Conservation (phyloP, 495 filamentous ascomycete species). For the Tricharina praecox region DNA sequence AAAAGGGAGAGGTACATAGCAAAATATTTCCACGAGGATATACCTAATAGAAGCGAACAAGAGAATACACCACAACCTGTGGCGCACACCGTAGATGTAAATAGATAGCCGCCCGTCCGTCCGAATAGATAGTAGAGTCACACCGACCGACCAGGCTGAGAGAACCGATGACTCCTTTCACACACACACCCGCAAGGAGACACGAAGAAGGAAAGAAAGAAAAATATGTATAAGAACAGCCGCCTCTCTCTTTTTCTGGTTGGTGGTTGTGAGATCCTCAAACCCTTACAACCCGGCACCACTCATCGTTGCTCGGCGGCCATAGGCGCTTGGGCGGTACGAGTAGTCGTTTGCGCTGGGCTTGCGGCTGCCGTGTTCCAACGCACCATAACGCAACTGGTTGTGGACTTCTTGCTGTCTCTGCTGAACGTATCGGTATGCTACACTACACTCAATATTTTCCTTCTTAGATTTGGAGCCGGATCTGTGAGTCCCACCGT, state of each 20-base stretch:
- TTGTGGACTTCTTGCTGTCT: constrained; percentile 24
- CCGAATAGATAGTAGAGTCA: too few species aligned
- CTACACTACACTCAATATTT: constrained; percentile 23
- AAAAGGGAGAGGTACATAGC: constrained; percentile 11
- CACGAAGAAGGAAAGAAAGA: neutral
- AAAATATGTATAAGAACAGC: constrained; percentile 7
- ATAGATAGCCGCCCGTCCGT: neutral
- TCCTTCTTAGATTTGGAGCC: constrained; percentile 16
- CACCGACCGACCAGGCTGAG: too few species aligned
- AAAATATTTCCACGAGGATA: neutral
- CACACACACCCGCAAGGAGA: neutral
- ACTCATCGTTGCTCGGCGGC: constrained; percentile 6
- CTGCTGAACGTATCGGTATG: constrained; percentile 23
- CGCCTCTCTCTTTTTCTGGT: neutral
- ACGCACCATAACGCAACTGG: constrained; percentile 19
- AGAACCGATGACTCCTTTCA: too few species aligned
- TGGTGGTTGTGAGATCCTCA: neutral
- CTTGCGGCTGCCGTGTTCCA: constrained; percentile 21
- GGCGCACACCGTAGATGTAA: too few species aligned
- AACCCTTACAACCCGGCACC: constrained; percentile 3
- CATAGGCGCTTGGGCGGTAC: constrained; percentile 11
- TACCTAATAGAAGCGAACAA: too few species aligned
- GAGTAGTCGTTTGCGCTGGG: constrained; percentile 12
- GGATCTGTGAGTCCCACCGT: constrained; percentile 16
- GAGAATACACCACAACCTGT: too few species aligned